Percentiles rank a stretch among this genome's conserved stretches.
Evolutionary conservation across 345 rosid genomes (phyloP).

Genomic region (Hevea brasiliensis): DNA sequence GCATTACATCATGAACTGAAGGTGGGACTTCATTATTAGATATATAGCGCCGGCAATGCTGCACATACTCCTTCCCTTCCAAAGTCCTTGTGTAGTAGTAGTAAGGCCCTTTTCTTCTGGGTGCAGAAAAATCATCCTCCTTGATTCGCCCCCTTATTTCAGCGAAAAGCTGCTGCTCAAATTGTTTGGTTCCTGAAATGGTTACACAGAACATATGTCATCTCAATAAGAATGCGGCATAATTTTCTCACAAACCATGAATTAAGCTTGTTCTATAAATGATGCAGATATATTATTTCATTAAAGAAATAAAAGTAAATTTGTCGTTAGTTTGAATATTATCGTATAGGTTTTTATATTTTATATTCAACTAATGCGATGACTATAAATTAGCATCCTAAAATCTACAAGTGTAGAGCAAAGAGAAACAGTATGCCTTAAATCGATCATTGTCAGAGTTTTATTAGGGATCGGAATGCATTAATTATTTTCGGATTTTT

Average conservation of each 20-base stretch:
- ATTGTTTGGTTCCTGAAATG: constrained; percentile 56
- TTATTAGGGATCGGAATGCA: no score
- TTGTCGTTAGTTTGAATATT: no score
- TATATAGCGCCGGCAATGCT: constrained; percentile 61
- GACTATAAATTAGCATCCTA: no score
- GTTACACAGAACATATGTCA: not conserved
- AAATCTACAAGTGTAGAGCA: no score
- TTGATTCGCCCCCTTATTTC: constrained; percentile 81
- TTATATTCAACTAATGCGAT: no score
- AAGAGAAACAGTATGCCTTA: no score
- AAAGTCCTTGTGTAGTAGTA: constrained; percentile 68
- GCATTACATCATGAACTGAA: constrained; percentile 75
- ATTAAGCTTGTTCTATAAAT: not conserved
- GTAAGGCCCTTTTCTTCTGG: constrained; percentile 62
- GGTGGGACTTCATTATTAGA: constrained; percentile 37
- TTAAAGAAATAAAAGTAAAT: no score
- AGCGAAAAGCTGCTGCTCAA: constrained; percentile 60
- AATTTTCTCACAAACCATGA: no score
- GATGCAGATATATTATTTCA: not conserved
- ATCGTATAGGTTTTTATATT: no score
- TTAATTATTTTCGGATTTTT: no score
- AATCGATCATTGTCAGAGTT: no score
- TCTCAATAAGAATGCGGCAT: not conserved
- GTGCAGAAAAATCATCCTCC: constrained; percentile 87
- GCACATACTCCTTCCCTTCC: constrained; percentile 87